Percentiles rank a stretch among this genome's conserved stretches.
These are phyloP conservation scores for Misopates orontium DNA, from an alignment of 257 asterid species.

Conservation along the genomic window DNA sequence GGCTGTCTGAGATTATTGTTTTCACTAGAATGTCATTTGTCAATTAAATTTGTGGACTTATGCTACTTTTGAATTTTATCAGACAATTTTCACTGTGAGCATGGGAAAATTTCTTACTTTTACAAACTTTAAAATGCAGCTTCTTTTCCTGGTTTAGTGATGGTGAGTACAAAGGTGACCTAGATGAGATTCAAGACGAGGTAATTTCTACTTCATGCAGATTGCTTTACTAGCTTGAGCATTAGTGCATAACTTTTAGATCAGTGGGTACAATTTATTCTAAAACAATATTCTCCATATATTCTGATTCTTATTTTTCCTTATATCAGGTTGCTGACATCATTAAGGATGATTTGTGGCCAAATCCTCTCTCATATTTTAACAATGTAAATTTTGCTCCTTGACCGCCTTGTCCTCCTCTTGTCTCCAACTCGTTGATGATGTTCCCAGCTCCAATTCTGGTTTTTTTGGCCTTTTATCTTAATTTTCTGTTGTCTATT, in stretches of 20 bases:
- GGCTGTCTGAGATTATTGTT: background rate
- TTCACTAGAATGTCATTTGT: background rate
- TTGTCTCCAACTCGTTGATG: background rate
- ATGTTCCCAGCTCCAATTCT: background rate
- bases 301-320: constrained; percentile 2
- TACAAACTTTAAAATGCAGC: constrained; percentile 37
- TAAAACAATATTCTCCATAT: background rate
- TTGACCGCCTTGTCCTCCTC: background rate
- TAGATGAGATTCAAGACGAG: constrained; percentile 61
- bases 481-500: background rate
- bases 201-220: constrained; percentile 28
- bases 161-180: constrained; percentile 38
- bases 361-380: no score
- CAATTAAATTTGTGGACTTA: background rate
- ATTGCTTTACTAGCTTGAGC: background rate
- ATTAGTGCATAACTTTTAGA: background rate
- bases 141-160: constrained; percentile 63
- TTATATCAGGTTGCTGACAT: constrained; percentile 12
- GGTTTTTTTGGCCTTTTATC: background rate
- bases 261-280: background rate
- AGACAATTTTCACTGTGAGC: background rate
- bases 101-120: background rate
- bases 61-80: no score
- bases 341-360: no score
- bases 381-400: background rate